A percentile compares a stretch with the other conserved stretches of the same genome.
Evolutionary conservation across 805 yeast genomes (phyloP).

Genomic region (Myxozyma sirexii): DNA sequence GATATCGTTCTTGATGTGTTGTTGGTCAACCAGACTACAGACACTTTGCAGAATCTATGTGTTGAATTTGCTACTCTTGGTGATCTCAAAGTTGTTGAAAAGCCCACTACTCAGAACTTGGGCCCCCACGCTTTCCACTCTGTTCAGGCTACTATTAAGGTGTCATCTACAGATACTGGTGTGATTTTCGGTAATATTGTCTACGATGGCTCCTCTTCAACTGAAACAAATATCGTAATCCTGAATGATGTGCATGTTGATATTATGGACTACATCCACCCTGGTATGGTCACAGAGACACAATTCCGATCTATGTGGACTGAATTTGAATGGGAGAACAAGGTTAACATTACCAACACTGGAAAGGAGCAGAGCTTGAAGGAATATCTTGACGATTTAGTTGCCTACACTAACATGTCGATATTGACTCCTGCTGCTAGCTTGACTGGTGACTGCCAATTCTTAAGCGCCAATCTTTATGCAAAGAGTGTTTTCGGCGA

Average conservation of each 20-base stretch:
- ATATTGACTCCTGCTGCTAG: slow-evolving; percentile 90
- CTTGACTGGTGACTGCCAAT: slow-evolving; percentile 68
- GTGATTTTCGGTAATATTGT: slow-evolving; percentile 96
- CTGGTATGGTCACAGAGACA: slow-evolving; percentile 85
- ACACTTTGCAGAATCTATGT: slow-evolving; percentile 83
- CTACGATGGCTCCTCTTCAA: slow-evolving; percentile 93
- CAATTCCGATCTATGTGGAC: slow-evolving; percentile 98
- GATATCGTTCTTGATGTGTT: slow-evolving; percentile 93
- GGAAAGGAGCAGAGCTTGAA: slow-evolving; percentile 67
- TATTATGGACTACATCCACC: slow-evolving; percentile 95
- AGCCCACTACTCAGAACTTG: slow-evolving; percentile 83
- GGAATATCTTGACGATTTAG: slow-evolving; percentile 73
- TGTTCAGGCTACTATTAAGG: slow-evolving; percentile 85
- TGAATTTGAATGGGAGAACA: slow-evolving; percentile 99
- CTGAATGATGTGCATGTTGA: slow-evolving; percentile 94
- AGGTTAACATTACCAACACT: slow-evolving; percentile 71
- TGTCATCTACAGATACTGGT: slow-evolving; percentile 96
- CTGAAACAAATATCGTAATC: slow-evolving; percentile 85
- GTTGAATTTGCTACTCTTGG: slow-evolving; percentile 97
- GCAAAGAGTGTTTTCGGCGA: slow-evolving; percentile 94
- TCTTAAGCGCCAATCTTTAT: slow-evolving; percentile 90
- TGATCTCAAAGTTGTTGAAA: slow-evolving; percentile 90
- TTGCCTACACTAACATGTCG: slow-evolving; percentile 88
- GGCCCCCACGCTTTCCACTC: slow-evolving; percentile 98
- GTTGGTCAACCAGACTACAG: slow-evolving; percentile 88